phyloP scores from a whole-genome alignment of 371 early-diverging fungal species.

The Mucor plumbeus region DNA sequence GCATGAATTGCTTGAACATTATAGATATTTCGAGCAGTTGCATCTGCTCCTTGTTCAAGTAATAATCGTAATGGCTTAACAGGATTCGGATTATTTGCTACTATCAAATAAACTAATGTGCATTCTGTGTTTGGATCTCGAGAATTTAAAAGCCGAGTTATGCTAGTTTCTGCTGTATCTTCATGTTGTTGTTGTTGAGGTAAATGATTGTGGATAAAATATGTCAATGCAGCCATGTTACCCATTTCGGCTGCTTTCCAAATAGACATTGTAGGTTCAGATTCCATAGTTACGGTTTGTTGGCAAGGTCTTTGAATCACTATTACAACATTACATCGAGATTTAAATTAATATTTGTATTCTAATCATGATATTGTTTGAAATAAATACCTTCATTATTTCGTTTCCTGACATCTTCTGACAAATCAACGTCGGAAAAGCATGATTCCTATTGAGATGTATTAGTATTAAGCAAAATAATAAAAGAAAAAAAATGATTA shows the following conservation, averaged over 20 bases:
- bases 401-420: constrained; percentile 14
- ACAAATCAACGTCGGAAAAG: constrained; percentile 27
- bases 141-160: constrained; percentile 43
- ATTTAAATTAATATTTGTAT: background rate
- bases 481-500: background rate
- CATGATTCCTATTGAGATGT: constrained; percentile 20
- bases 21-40: constrained; percentile 46
- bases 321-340: background rate
- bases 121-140: constrained; percentile 55
- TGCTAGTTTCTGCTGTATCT: constrained; percentile 14
- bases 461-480: background rate
- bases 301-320: constrained; percentile 9
- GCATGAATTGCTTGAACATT: constrained; percentile 48
- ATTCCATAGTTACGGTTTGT: constrained; percentile 4
- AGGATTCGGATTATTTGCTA: constrained; percentile 13
- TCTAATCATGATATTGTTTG: background rate
- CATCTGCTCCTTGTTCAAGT: constrained; percentile 57
- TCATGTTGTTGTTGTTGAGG: constrained; percentile 8
- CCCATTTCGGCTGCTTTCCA: constrained; percentile 39
- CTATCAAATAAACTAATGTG: background rate
- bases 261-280: constrained; percentile 24
- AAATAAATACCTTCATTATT: constrained; percentile 22
- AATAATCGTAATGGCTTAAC: constrained; percentile 34
- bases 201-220: constrained; percentile 14
- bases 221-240: constrained; percentile 19